Evolutionary conservation across 768 basidiomycete species (phyloP).

Genomic region (Exsudoporus frostii): DNA sequence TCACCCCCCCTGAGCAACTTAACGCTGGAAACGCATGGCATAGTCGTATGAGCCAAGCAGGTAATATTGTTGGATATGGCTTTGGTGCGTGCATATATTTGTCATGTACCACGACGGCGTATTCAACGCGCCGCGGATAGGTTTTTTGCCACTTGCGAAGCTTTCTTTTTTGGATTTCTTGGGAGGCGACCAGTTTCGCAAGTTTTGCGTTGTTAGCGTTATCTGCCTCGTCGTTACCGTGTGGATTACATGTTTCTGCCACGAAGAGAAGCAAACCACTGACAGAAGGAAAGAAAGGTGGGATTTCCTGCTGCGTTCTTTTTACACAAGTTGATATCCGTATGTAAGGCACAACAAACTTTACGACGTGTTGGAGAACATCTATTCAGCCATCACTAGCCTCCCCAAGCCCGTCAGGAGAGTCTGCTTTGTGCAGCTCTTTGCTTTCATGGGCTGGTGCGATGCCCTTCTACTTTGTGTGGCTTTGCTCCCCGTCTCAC

Average conservation of each 20-base stretch:
- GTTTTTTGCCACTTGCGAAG: conserved; percentile 83
- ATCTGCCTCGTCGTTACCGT: conserved; percentile 77
- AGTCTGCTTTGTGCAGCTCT: conserved; percentile 91
- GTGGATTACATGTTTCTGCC: conserved; percentile 82
- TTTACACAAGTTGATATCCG: not conserved
- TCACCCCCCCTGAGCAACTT: conserved; percentile 85
- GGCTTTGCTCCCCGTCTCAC: conserved; percentile 8
- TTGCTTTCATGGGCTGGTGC: conserved; percentile 96
- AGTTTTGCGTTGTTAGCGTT: conserved; percentile 88
- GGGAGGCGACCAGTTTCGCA: conserved; percentile 93
- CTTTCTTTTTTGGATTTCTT: conserved; percentile 75
- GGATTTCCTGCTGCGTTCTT: conserved; percentile 4
- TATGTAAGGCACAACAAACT: conserved; percentile 45
- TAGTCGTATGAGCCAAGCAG: conserved; percentile 93
- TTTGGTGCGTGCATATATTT: conserved; percentile 54
- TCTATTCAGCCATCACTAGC: conserved; percentile 64
- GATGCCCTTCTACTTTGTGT: conserved; percentile 20
- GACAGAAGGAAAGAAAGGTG: conserved; percentile 44
- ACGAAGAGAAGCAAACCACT: conserved; percentile 73
- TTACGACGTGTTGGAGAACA: conserved; percentile 75
- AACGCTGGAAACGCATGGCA: conserved; percentile 98
- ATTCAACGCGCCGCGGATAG: conserved; percentile 34
- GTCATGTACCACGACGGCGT: not conserved
- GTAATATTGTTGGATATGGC: conserved; percentile 92
- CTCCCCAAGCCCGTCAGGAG: conserved; percentile 82